Evolutionary conservation across 495 filamentous ascomycete genomes (phyloP).

Genomic region (Parathielavia appendiculata): DNA sequence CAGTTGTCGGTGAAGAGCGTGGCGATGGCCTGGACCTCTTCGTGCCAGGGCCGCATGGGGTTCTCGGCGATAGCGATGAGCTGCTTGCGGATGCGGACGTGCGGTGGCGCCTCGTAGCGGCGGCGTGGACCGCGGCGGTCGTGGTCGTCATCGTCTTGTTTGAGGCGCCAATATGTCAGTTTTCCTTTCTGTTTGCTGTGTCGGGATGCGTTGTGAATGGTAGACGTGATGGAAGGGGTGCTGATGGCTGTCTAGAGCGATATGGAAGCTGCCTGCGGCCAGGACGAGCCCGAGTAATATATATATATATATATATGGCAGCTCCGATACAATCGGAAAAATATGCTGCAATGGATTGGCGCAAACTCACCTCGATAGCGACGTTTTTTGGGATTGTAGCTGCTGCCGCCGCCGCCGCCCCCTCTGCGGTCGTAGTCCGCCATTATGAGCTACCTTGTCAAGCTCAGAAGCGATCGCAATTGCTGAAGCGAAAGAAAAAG

Average conservation of each 20-base stretch:
- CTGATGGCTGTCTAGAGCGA: background rate
- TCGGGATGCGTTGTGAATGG: background rate
- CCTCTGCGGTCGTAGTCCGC: conserved; percentile 67
- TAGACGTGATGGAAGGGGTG: background rate
- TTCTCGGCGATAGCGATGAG: conserved; percentile 82
- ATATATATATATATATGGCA: too few species aligned
- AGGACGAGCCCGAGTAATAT: too few species aligned
- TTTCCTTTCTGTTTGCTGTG: background rate
- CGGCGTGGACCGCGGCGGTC: conserved; percentile 69
- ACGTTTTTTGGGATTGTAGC: conserved; percentile 60
- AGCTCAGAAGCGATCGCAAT: background rate
- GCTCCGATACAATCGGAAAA: background rate
- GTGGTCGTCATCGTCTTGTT: conserved; percentile 51
- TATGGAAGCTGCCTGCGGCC: too few species aligned
- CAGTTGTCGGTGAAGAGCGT: conserved; percentile 71
- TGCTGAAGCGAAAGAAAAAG: background rate
- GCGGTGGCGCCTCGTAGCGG: conserved; percentile 72
- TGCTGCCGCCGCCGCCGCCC: conserved; percentile 48
- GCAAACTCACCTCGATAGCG: conserved; percentile 45
- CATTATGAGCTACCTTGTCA: conserved; percentile 44
- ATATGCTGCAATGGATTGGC: too few species aligned
- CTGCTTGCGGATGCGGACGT: conserved; percentile 71
- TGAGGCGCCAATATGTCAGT: background rate
- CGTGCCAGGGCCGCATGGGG: conserved; percentile 70
- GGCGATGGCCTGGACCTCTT: conserved; percentile 72